These are phyloP conservation scores for Mimosa bimucronata DNA, from an alignment of 306 rosid genomes.

Conservation along the genomic window DNA sequence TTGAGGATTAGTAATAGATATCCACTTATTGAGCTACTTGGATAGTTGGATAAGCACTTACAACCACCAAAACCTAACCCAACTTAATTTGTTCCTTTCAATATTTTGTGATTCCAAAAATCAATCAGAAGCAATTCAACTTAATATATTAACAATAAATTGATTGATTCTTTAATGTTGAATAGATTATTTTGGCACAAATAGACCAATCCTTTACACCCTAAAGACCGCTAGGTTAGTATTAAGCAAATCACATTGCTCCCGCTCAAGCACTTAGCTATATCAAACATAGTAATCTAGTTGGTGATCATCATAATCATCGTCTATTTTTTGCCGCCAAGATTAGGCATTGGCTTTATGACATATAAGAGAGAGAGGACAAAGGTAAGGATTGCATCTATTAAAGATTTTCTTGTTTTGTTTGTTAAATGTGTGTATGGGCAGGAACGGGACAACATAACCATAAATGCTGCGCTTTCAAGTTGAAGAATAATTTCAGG, in stretches of 20 bases:
- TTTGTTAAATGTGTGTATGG: neutral
- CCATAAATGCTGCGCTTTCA: neutral
- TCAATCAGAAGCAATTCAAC: constrained; percentile 2
- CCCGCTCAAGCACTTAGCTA: neutral
- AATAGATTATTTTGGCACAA: neutral
- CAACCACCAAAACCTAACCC: constrained; percentile 37
- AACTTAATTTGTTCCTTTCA: neutral
- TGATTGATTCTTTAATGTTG: neutral
- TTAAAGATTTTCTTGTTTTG: neutral
- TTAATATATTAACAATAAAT: no score
- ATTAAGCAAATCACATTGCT: neutral
- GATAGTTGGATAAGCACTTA: constrained; percentile 25
- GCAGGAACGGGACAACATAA: neutral
- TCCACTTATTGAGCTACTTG: constrained; percentile 3
- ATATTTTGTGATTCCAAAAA: constrained; percentile 16
- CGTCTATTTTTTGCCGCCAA: neutral
- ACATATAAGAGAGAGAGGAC: neutral
- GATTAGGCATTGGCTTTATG: neutral
- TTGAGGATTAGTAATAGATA: neutral
- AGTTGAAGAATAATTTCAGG: neutral
- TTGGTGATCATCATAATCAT: neutral
- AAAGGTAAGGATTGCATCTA: neutral
- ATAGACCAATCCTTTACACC: neutral
- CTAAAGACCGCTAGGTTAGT: neutral
- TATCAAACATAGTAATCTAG: neutral